Percentiles rank a stretch among this genome's conserved stretches.
phyloP scores from a whole-genome alignment of 2,329 filamentous ascomycete genomes.

The Fusarium albidum region DNA sequence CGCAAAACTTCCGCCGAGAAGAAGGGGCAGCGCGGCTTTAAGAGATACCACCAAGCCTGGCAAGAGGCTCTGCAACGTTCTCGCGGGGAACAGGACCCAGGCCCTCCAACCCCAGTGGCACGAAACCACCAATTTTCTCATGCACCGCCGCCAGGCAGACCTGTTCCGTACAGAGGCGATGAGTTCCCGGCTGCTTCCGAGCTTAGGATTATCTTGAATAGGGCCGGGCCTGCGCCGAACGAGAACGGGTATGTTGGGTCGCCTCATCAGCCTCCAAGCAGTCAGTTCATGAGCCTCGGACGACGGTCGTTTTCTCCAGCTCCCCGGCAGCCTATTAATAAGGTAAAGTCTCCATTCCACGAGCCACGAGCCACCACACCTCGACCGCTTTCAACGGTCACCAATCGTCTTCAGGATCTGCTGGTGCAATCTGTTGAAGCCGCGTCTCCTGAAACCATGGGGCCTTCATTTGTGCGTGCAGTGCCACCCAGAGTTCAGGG shows the following conservation, averaged over 20 bases:
- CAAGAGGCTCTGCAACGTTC: conserved; percentile 48
- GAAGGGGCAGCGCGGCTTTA: conserved; percentile 55
- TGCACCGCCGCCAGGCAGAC: conserved; percentile 10
- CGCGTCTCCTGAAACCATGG: conserved; percentile 47
- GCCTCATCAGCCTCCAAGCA: conserved; percentile 25
- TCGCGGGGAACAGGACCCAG: conserved; percentile 18
- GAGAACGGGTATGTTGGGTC: conserved; percentile 42
- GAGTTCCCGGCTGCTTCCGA: conserved; percentile 31
- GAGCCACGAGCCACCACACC: conserved; percentile 31
- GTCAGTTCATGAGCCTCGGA: conserved; percentile 26
- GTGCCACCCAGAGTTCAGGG: conserved; percentile 41
- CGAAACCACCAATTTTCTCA: conserved; percentile 17
- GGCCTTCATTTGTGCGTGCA: conserved; percentile 46
- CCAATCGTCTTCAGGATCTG: conserved; percentile 48
- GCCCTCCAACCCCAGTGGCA: conserved; percentile 23
- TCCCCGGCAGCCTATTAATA: conserved; percentile 27
- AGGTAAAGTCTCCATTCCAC: conserved; percentile 40
- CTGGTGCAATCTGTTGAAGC: conserved; percentile 58
- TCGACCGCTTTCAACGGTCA: conserved; percentile 25
- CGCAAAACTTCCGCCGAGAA: conserved; percentile 40
- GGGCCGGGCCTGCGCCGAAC: conserved; percentile 34
- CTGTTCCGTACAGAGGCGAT: conserved; percentile 17
- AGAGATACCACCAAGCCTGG: conserved; percentile 57
- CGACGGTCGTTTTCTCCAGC: conserved; percentile 33
- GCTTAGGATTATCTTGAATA: conserved; percentile 27